phyloP scores from a whole-genome alignment of 352 stramenopile genomes.

The Phytopythium ostracodes region DNA sequence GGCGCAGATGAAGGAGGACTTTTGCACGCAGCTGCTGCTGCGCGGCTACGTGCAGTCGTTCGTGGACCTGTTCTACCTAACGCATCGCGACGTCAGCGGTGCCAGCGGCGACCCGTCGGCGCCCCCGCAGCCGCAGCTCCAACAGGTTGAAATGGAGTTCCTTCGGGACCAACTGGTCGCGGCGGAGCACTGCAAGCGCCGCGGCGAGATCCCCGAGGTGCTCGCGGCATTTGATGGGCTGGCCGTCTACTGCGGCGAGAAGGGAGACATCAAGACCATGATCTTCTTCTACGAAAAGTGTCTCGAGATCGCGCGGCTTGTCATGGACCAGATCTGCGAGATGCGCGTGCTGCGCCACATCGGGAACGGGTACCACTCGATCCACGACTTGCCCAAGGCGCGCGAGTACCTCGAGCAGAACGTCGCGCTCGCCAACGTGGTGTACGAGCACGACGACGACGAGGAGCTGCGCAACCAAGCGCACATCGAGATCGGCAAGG shows the following conservation, averaged over 20 bases:
- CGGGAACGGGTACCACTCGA: constrained; percentile 70
- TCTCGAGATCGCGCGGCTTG: constrained; percentile 86
- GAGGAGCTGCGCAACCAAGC: constrained; percentile 44
- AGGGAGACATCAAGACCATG: constrained; percentile 84
- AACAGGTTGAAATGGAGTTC: constrained; percentile 77
- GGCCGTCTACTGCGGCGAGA: constrained; percentile 66
- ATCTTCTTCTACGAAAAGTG: constrained; percentile 94
- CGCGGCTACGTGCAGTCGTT: constrained; percentile 91
- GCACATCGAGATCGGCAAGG: constrained; percentile 62
- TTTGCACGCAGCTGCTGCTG: constrained; percentile 86
- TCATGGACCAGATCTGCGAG: constrained; percentile 82
- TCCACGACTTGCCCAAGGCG: constrained; percentile 69
- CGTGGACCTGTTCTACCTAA: constrained; percentile 95
- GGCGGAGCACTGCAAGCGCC: constrained; percentile 86
- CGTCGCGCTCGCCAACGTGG: constrained; percentile 60
- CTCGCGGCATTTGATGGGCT: constrained; percentile 84
- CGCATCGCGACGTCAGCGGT: constrained; percentile 60
- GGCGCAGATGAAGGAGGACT: constrained; percentile 65
- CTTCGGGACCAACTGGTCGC: constrained; percentile 83
- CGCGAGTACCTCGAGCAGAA: constrained; percentile 81
- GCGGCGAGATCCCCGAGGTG: constrained; percentile 82
- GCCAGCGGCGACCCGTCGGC: neutral
- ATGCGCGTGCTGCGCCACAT: constrained; percentile 86
- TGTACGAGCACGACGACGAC: constrained; percentile 73
- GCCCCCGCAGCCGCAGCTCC: constrained; percentile 7